Conservation (phyloP, 768 basidiomycete genomes). For the Russula earlei region DNA sequence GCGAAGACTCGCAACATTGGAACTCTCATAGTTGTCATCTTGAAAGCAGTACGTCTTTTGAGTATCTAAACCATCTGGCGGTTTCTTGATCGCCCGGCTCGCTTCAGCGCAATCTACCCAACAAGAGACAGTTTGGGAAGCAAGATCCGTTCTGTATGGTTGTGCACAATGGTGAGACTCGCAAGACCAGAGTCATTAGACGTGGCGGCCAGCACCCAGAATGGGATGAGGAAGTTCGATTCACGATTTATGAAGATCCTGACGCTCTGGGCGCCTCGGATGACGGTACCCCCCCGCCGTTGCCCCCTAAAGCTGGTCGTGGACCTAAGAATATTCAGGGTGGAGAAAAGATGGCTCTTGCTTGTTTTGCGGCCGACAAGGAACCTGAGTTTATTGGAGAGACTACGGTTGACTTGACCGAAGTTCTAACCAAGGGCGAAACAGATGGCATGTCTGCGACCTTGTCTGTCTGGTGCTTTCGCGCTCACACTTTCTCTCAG, state of each 20-base stretch:
- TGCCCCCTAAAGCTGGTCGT: constrained; percentile 50
- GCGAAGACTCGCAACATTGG: constrained; percentile 68
- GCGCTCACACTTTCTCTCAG: constrained; percentile 34
- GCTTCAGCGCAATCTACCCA: constrained; percentile 72
- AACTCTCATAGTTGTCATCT: constrained; percentile 85
- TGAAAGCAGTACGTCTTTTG: constrained; percentile 72
- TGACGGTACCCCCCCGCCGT: constrained; percentile 45
- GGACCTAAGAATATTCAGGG: constrained; percentile 49
- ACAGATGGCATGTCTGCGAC: constrained; percentile 68
- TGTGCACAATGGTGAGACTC: constrained; percentile 69
- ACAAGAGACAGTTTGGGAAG: constrained; percentile 89
- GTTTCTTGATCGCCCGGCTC: background rate
- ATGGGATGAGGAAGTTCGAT: constrained; percentile 98
- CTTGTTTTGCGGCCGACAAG: constrained; percentile 91
- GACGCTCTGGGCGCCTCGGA: constrained; percentile 23
- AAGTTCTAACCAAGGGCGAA: constrained; percentile 89
- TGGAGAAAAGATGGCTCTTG: constrained; percentile 64
- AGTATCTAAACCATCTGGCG: background rate
- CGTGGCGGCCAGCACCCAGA: constrained; percentile 97
- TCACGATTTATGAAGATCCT: constrained; percentile 75
- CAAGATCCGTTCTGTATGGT: constrained; percentile 94
- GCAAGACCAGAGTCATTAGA: constrained; percentile 87
- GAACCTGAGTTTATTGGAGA: constrained; percentile 98
- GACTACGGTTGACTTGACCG: constrained; percentile 74
- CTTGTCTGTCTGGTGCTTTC: background rate